Evolutionary conservation across 768 basidiomycete species (phyloP), one percentile per base, ranked within the genome.

Genomic region (Infundibulicybe gibba): DNA sequence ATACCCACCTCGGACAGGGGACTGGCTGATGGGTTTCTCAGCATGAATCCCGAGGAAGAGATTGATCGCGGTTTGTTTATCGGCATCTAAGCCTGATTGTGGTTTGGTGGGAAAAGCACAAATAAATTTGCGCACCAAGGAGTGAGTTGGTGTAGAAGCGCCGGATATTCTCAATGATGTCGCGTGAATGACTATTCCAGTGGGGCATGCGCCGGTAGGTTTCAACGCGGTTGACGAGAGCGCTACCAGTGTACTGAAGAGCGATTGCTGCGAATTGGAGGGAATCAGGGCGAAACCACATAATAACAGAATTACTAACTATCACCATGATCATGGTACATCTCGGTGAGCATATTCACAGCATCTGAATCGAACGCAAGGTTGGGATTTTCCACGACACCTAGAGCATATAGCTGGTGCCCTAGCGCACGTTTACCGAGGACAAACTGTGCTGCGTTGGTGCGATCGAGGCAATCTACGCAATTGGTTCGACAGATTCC

Each of bases 251-350:
- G 58, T 99, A 99, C 61, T 99, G 95, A 52, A 97, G 71, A 0
- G 95, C 94, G 48, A 98, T 82, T 1, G 93, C 94, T 94, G 47
- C 45, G 39, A 37, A 49, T 48, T 55, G 47, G 20, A 45, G 37
- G 41, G 16, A 4, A 44, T 47, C 19, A 44, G 31, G 30, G 14
- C 12, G 21, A 40, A 12, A 13, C 2, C 21, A 16, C 10, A 13
- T 16, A 46, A 12, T 9, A 21, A 53, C 33, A 15, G 3, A 25
- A 31, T 15, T 19, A 66, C 88, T 58, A 59, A 93, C 92, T 94
- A 60, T 97, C 93, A 1, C 93, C 93, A 54, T 97, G 94, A 62
- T 97, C 93, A 61, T 95, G 93, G 63, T 94, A 97, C 94, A 99
- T 97, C 68, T 97, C 93, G 3, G 94, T 98, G 54, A 99, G 60